Conservation (phyloP, 2,329 filamentous ascomycete genomes). For the Sarocladium brachiariae region DNA sequence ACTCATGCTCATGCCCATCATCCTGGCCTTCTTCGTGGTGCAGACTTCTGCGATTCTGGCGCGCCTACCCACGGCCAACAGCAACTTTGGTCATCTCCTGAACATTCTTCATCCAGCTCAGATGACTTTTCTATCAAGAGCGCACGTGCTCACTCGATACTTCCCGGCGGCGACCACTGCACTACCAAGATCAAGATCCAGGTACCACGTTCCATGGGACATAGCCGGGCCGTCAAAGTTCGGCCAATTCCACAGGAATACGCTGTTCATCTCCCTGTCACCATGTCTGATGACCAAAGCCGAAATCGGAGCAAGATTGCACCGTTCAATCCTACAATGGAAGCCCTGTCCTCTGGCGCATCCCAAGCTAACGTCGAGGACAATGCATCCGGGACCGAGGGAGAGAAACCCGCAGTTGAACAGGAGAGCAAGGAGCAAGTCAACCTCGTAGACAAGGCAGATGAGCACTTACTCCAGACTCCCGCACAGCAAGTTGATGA, state of each 20-base stretch:
- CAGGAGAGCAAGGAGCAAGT: background rate
- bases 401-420: background rate
- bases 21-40: constrained; percentile 14
- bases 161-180: constrained; percentile 13
- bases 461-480: background rate
- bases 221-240: constrained; percentile 19
- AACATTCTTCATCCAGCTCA: constrained; percentile 15
- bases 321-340: constrained; percentile 12
- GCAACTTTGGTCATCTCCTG: constrained; percentile 8
- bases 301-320: constrained; percentile 15
- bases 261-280: background rate
- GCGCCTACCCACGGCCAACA: constrained; percentile 8
- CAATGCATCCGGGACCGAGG: constrained; percentile 1
- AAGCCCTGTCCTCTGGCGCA: background rate
- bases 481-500: background rate
- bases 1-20: constrained; percentile 14
- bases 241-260: constrained; percentile 14
- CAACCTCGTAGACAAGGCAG: background rate
- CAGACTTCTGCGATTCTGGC: constrained; percentile 16
- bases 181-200: constrained; percentile 12
- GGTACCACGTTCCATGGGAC: constrained; percentile 15
- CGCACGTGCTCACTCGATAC: constrained; percentile 15
- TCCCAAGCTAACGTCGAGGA: constrained; percentile 3
- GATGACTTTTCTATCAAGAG: constrained; percentile 12
- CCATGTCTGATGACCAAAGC: background rate